Percentiles rank a stretch among this genome's conserved stretches.
Evolutionary conservation across 345 rosid genomes (phyloP).

Genomic region (Camelina laxa): DNA sequence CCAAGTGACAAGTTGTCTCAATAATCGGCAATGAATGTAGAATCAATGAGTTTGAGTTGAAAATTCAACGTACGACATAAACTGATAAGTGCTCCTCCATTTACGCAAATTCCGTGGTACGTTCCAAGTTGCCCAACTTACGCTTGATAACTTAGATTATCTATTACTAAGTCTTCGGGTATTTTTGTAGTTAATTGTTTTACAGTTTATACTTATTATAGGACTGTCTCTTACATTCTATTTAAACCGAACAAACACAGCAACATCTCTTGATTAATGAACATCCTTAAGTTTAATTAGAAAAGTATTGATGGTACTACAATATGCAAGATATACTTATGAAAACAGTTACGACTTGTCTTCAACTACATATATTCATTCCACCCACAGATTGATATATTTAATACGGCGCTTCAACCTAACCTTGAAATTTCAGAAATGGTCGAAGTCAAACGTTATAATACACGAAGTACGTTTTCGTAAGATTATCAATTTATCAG

Average conservation of each 20-base stretch:
- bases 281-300: too few relatives aligned
- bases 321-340: too few relatives aligned
- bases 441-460: constrained; percentile 25
- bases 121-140: constrained; percentile 35
- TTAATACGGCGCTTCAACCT: constrained; percentile 8
- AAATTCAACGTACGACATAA: constrained; percentile 33
- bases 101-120: constrained; percentile 43
- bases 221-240: background rate
- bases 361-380: background rate
- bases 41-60: constrained; percentile 11
- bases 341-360: background rate
- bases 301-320: too few relatives aligned
- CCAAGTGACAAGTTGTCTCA: constrained; percentile 22
- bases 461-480: constrained; percentile 35
- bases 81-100: constrained; percentile 42
- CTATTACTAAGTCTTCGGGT: background rate
- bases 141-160: background rate
- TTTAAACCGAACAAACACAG: background rate
- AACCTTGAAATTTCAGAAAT: constrained; percentile 13
- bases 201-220: background rate
- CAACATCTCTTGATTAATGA: background rate
- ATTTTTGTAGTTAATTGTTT: constrained; percentile 28
- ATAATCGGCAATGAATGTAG: constrained; percentile 8
- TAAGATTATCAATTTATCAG: constrained; percentile 21
- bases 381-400: constrained; percentile 23